A percentile compares a stretch with the other conserved stretches of the same genome.
Conservation (phyloP, 129 eudicot species). For the Arctium minus region DNA sequence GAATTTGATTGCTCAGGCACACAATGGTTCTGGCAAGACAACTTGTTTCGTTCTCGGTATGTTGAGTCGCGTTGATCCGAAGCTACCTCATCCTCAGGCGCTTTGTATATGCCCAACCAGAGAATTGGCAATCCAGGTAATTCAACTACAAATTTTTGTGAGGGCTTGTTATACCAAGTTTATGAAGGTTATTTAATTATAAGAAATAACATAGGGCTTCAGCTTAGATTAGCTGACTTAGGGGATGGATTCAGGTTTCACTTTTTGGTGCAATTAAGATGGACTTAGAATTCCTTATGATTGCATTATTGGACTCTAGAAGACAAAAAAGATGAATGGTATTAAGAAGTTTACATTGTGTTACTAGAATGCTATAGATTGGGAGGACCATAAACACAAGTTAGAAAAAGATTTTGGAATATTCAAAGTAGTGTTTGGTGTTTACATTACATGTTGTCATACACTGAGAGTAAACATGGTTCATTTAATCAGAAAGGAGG, state of each 20-base stretch:
- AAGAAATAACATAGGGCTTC: not conserved
- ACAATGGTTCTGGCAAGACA: constrained; percentile 92
- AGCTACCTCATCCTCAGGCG: constrained; percentile 60
- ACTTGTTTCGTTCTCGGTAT: constrained; percentile 93
- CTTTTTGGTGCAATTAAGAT: not conserved
- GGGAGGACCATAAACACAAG: not conserved
- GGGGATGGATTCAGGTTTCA: not conserved
- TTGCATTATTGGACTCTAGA: not conserved
- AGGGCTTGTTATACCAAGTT: not conserved
- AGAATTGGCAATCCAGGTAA: constrained; percentile 80
- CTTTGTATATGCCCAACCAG: constrained; percentile 87
- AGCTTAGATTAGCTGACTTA: not conserved
- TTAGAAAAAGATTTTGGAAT: not conserved
- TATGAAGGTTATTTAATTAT: not conserved
- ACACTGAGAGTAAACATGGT: not conserved
- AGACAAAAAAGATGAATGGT: not conserved
- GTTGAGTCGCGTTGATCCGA: constrained; percentile 88
- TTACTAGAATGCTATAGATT: not conserved
- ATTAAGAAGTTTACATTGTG: not conserved
- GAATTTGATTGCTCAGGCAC: constrained; percentile 85
- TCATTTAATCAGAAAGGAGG: not conserved
- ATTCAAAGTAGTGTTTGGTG: not conserved
- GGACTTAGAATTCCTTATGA: not conserved
- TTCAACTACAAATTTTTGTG: not conserved
- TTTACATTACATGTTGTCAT: not conserved